Evolutionary conservation across 345 rosid genomes (phyloP), one percentile per base, ranked within the genome.

Genomic region (Euphorbia lathyris): DNA sequence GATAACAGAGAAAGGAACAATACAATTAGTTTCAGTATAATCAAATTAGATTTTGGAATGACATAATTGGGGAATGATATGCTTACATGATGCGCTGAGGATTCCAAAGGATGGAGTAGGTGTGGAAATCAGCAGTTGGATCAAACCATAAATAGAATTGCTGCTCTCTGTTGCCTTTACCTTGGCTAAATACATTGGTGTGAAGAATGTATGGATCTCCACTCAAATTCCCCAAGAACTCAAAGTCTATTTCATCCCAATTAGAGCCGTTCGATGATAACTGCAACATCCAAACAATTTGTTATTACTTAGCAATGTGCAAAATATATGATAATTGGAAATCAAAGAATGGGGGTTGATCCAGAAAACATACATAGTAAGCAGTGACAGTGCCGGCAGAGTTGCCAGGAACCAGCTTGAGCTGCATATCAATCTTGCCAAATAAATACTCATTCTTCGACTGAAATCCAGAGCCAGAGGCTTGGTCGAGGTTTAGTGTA

Each of bases 201-300:
- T 88, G 93, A 32, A 86, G 84, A 61, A 76, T 84, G 75, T 88
- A 88, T 25, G 93, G 91, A 2, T 88, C 86, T 0, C 91, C 89
- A 68, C 83, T 80, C 25, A 80, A 66, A 62, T 86, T 86, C 23
- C 89, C 91, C 78, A 88, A 72, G 80, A 88, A 88, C 71, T 88
- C 91, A 2, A 85, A 88, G 72, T 86, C 91, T 50, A 88, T 86
- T 75, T 86, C 93, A 61, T 88, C 91, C 85, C 90, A 85, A 2
- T 84, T 65, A 10, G 88, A 76, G 53, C 89, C 93, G 68, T 80
- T 69, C 0, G 91, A 88, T 16, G 83, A 76, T 50, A 88, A 71
- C 88, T 86, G 75, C 71, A 72, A 42, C 43, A n/a, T 36, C 7
- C 48, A 43, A 43, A 43, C 48, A 45, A 45, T 45, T 45, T 3